Evolutionary conservation across 352 stramenopile genomes (phyloP).

Genomic region (Phytophthora podocarpi): DNA sequence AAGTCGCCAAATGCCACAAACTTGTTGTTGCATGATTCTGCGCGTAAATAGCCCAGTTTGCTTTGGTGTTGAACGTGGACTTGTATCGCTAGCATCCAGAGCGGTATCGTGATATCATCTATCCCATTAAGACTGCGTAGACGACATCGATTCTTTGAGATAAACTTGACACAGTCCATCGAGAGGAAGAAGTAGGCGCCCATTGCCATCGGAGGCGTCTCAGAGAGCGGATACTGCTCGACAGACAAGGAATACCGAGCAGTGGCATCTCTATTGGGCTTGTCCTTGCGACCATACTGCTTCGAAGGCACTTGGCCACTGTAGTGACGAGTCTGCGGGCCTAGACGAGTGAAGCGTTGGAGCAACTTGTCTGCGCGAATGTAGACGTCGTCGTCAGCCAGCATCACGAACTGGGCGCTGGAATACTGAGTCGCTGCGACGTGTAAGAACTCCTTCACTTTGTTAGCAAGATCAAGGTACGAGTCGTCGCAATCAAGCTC

Average conservation of each 20-base stretch:
- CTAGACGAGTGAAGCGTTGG: no score
- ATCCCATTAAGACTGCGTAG: no score
- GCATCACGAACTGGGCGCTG: constrained; percentile 44
- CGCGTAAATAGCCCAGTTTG: constrained; percentile 38
- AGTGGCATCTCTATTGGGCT: no score
- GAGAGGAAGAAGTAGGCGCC: constrained; percentile 58
- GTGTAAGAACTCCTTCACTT: constrained; percentile 58
- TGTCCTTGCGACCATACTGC: no score
- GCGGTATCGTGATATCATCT: constrained; percentile 61
- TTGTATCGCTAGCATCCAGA: constrained; percentile 62
- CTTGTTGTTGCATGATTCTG: constrained; percentile 30
- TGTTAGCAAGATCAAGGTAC: constrained; percentile 47
- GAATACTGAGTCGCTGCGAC: constrained; percentile 17
- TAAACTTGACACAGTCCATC: constrained; percentile 47
- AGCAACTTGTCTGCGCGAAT: constrained; percentile 39
- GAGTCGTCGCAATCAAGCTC: constrained; percentile 53
- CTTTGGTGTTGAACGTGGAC: constrained; percentile 41
- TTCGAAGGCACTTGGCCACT: no score
- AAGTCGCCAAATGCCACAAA: constrained; percentile 52
- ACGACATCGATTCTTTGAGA: no score
- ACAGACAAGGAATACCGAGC: no score
- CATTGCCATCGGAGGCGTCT: no score
- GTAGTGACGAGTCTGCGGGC: no score
- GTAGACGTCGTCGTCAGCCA: constrained; percentile 60
- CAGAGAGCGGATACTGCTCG: no score